These are phyloP conservation scores for Coniferiporia weirii DNA, from an alignment of 1,284 basidiomycete genomes.

Conservation along the genomic window DNA sequence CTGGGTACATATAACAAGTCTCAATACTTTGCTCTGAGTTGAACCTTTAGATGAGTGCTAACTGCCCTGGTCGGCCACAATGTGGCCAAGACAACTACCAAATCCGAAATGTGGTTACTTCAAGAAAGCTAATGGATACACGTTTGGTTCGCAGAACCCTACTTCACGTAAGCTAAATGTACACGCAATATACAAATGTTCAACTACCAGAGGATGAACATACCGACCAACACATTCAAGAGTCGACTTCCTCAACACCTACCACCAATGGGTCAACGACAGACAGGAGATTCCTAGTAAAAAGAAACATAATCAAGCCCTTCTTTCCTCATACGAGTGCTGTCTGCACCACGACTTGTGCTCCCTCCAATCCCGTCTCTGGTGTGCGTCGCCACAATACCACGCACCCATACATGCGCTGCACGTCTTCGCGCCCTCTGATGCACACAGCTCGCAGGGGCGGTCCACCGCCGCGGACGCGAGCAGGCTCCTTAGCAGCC, in stretches of 20 bases:
- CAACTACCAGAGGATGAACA: no score
- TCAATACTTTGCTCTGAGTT: no score
- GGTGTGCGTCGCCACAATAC: conserved; percentile 17
- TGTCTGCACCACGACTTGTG: conserved; percentile 15
- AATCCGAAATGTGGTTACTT: neutral
- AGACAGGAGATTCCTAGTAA: no score
- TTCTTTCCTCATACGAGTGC: conserved; percentile 9
- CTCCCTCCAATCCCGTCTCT: conserved; percentile 13
- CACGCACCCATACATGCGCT: conserved; percentile 15
- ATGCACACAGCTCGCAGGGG: conserved; percentile 12
- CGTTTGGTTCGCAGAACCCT: neutral
- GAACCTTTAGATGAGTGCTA: no score
- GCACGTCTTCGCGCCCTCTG: conserved; percentile 14
- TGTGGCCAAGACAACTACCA: neutral
- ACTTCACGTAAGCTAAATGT: neutral
- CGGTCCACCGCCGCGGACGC: conserved; percentile 8
- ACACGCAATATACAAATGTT: neutral
- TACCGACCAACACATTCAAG: no score
- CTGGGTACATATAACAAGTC: no score
- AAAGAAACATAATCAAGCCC: neutral
- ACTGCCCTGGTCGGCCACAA: neutral
- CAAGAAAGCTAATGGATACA: neutral
- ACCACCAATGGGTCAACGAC: no score
- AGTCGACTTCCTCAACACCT: no score
- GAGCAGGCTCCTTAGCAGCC: conserved; percentile 6